phyloP scores from a whole-genome alignment of 2,329 filamentous ascomycete genomes.

The Talaromyces sp. region DNA sequence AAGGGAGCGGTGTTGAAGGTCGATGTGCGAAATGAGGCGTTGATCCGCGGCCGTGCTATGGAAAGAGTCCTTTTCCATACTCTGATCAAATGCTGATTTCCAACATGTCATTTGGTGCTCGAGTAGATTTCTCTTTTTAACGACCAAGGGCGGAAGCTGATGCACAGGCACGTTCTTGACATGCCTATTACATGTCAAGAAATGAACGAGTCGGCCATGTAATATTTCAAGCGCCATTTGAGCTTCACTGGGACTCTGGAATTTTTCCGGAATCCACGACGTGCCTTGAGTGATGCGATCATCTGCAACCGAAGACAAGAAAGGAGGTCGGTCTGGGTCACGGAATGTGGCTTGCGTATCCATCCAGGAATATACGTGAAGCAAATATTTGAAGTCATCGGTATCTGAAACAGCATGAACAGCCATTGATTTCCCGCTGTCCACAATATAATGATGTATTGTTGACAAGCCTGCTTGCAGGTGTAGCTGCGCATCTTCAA shows the following conservation, averaged over 20 bases:
- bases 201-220: background rate
- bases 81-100: background rate
- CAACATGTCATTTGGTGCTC: background rate
- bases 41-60: background rate
- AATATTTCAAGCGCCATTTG: background rate
- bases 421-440: background rate
- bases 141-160: background rate
- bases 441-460: background rate
- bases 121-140: background rate
- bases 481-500: constrained; percentile 2
- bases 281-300: background rate
- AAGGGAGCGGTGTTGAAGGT: background rate
- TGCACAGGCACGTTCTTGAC: background rate
- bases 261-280: background rate
- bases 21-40: background rate
- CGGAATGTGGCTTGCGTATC: background rate
- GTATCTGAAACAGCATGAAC: background rate
- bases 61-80: background rate
- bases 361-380: background rate
- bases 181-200: background rate
- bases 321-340: background rate
- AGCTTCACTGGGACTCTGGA: background rate
- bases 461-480: background rate
- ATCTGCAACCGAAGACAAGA: background rate
- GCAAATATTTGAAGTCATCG: background rate